Percentiles rank a stretch among this genome's conserved stretches.
Evolutionary conservation across 768 basidiomycete species (phyloP).

Genomic region (Cytidiella melzeri): DNA sequence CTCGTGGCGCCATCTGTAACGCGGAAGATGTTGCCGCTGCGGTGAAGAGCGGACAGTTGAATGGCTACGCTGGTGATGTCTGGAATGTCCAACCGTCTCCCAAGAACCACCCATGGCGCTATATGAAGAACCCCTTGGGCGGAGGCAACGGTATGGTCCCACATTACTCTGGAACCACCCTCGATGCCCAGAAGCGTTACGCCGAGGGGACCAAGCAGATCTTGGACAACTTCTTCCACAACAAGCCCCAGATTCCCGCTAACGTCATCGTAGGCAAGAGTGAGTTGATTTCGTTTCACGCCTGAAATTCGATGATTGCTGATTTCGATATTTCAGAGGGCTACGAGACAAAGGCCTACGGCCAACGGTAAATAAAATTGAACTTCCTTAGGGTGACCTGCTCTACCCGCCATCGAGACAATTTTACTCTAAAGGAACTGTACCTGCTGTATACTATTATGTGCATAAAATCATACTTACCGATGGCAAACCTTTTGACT

Average conservation of each 20-base stretch:
- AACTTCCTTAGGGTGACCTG: too few relatives aligned
- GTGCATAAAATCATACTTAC: too few relatives aligned
- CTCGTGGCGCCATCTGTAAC: constrained; percentile 88
- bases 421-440: too few relatives aligned
- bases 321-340: constrained; percentile 8
- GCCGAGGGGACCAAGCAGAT: constrained; percentile 67
- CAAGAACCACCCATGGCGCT: constrained; percentile 81
- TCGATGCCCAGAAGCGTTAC: constrained; percentile 87
- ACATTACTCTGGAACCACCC: constrained; percentile 83
- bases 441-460: too few relatives aligned
- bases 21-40: constrained; percentile 75
- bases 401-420: too few relatives aligned
- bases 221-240: constrained; percentile 60
- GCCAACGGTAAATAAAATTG: constrained; percentile 11
- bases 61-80: constrained; percentile 56
- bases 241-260: constrained; percentile 62
- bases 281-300: constrained; percentile 22
- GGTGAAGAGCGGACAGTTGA: constrained; percentile 67
- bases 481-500: too few relatives aligned
- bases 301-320: background rate
- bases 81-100: constrained; percentile 89
- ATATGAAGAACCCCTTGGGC: constrained; percentile 71
- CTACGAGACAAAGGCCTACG: constrained; percentile 12
- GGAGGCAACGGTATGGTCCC: constrained; percentile 90
- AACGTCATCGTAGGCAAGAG: constrained; percentile 79